Percentiles rank a stretch among this genome's conserved stretches.
phyloP scores from a whole-genome alignment of 179 eudicot genomes.

The Vitellaria paradoxa region DNA sequence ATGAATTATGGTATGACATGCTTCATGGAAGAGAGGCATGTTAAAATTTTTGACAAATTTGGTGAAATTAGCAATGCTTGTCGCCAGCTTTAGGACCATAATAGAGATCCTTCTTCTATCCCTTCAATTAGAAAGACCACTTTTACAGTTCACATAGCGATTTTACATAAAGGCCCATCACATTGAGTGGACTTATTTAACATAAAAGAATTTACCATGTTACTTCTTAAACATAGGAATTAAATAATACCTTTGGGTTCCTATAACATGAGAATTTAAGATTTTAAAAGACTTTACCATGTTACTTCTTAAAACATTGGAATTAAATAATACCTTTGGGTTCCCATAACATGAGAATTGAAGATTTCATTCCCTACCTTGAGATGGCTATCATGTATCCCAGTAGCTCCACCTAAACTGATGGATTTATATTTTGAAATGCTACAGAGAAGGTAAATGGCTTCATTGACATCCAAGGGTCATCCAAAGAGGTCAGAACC shows the following conservation, averaged over 20 bases:
- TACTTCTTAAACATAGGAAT: background rate
- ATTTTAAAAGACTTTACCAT: background rate
- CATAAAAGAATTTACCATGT: background rate
- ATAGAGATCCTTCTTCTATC: background rate
- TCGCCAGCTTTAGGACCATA: background rate
- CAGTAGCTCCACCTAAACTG: background rate
- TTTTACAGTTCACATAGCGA: background rate
- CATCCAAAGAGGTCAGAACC: background rate
- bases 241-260: background rate
- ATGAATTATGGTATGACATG: conserved; percentile 2
- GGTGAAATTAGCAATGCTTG: background rate
- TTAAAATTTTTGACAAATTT: background rate
- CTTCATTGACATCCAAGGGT: background rate
- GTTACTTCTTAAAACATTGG: background rate
- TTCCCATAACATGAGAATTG: background rate
- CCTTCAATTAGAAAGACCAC: background rate
- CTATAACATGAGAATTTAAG: background rate
- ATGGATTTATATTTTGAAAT: background rate
- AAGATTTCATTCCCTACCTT: background rate
- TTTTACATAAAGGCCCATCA: background rate
- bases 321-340: background rate
- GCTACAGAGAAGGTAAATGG: background rate
- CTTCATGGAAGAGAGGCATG: background rate
- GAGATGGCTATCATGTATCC: background rate
- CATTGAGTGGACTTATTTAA: background rate